A percentile compares a stretch with the other conserved stretches of the same genome.
Conservation (phyloP, 2,329 filamentous ascomycete genomes). For the Monosporascus sp. region DNA sequence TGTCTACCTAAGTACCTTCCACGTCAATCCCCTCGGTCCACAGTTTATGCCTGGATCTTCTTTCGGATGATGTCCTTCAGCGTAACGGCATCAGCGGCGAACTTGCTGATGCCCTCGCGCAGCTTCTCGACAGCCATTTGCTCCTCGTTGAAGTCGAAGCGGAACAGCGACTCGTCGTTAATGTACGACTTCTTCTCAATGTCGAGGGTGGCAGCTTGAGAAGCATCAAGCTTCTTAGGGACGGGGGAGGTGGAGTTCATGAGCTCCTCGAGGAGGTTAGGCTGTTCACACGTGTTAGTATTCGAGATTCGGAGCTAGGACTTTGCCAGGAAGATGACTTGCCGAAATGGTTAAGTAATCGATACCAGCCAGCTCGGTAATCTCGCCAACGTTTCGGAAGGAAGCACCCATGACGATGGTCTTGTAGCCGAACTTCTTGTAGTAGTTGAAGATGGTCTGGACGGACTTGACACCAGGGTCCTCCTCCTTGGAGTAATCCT, state of each 20-base stretch:
- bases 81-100: slow-evolving; percentile 89
- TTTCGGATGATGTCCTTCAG: slow-evolving; percentile 87
- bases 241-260: slow-evolving; percentile 76
- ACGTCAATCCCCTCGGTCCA: not conserved
- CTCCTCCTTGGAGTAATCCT: slow-evolving; percentile 82
- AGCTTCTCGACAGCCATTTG: slow-evolving; percentile 99
- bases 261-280: slow-evolving; percentile 89
- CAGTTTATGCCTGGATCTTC: slow-evolving; percentile 60
- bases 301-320: not conserved
- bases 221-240: slow-evolving; percentile 86
- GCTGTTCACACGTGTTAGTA: slow-evolving; percentile 41
- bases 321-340: slow-evolving; percentile 33
- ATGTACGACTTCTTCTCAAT: slow-evolving; percentile 90
- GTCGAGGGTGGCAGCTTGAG: slow-evolving; percentile 59
- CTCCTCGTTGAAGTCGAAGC: slow-evolving; percentile 99
- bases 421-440: slow-evolving; percentile 99
- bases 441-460: slow-evolving; percentile 97
- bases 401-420: slow-evolving; percentile 99
- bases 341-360: slow-evolving; percentile 98
- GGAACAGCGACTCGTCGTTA: slow-evolving; percentile 82
- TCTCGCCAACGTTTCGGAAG: slow-evolving; percentile 94
- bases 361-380: slow-evolving; percentile 95
- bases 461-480: slow-evolving; percentile 97
- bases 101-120: slow-evolving; percentile 98
- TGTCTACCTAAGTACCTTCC: no score